These are phyloP conservation scores for Pestalotiopsis sp. DNA, from an alignment of 2,329 filamentous ascomycete species.

Conservation along the genomic window DNA sequence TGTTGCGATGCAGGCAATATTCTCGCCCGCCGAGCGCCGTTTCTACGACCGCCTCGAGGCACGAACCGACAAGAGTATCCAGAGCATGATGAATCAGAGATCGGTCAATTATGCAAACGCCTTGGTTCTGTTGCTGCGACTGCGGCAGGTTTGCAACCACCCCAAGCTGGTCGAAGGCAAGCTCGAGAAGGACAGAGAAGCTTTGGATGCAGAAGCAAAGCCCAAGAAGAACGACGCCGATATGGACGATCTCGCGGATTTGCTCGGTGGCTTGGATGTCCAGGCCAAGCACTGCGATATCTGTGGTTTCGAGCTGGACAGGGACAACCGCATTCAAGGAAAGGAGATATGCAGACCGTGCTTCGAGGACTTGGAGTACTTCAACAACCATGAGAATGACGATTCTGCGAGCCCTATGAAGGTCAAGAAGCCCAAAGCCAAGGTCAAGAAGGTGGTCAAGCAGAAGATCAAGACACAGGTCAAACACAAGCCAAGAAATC, in stretches of 20 bases:
- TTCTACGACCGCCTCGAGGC: slow-evolving; percentile 87
- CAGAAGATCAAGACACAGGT: slow-evolving; percentile 36
- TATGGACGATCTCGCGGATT: slow-evolving; percentile 80
- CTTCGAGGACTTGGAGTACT: slow-evolving; percentile 70
- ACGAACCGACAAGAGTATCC: slow-evolving; percentile 83
- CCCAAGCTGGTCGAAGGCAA: slow-evolving; percentile 85
- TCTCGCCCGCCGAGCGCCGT: slow-evolving; percentile 76
- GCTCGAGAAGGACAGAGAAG: slow-evolving; percentile 85
- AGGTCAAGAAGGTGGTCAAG: slow-evolving; percentile 30
- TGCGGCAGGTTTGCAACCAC: slow-evolving; percentile 95
- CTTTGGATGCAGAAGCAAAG: slow-evolving; percentile 67
- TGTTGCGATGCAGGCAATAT: slow-evolving; percentile 75
- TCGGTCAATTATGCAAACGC: slow-evolving; percentile 91
- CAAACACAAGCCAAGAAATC: slow-evolving; percentile 46
- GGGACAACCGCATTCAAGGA: slow-evolving; percentile 43
- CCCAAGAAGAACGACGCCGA: slow-evolving; percentile 61
- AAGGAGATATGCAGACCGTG: slow-evolving; percentile 72
- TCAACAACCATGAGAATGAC: slow-evolving; percentile 51
- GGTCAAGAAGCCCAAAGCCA: slow-evolving; percentile 35
- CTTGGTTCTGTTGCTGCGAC: slow-evolving; percentile 84
- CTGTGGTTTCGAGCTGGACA: slow-evolving; percentile 71
- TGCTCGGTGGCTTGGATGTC: slow-evolving; percentile 84
- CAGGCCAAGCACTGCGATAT: slow-evolving; percentile 79
- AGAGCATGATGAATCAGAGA: slow-evolving; percentile 90
- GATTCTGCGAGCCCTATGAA: slow-evolving; percentile 20